Evolutionary conservation across 345 rosid genomes (phyloP).

Genomic region (Salix brachista): DNA sequence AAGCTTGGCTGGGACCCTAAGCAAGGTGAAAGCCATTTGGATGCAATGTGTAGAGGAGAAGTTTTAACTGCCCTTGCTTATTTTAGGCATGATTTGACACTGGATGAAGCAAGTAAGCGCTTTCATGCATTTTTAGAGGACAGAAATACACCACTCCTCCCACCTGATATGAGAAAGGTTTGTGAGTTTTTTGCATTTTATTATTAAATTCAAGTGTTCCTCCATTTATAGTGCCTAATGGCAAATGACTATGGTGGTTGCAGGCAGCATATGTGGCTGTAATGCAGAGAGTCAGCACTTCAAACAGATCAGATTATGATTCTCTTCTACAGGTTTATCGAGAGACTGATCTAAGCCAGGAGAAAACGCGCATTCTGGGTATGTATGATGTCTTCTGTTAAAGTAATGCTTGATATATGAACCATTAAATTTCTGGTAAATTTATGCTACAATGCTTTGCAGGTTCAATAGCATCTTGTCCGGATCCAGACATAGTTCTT

Average conservation of each 20-base stretch:
- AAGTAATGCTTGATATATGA: conserved; percentile 4
- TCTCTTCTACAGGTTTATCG: conserved; percentile 78
- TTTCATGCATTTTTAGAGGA: conserved; percentile 71
- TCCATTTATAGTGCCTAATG: not conserved
- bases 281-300: conserved; percentile 61
- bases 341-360: conserved; percentile 94
- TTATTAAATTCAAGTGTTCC: not conserved
- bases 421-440: not conserved
- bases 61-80: conserved; percentile 69
- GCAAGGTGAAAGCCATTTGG: conserved; percentile 83
- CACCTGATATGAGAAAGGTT: conserved; percentile 88
- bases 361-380: conserved; percentile 91
- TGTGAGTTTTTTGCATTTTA: not conserved
- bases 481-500: conserved; percentile 51
- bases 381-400: conserved; percentile 2
- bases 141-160: conserved; percentile 73
- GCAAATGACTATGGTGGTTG: conserved; percentile 22
- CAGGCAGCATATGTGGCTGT: conserved; percentile 92
- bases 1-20: conserved; percentile 92
- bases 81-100: conserved; percentile 66
- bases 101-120: conserved; percentile 60
- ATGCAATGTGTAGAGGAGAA: conserved; percentile 94
- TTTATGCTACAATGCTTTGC: conserved; percentile 6
- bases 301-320: conserved; percentile 64
- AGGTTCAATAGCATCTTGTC: conserved; percentile 77